These are phyloP conservation scores for Mycena olivaceomarginata DNA, from an alignment of 768 basidiomycete species.

Conservation along the genomic window DNA sequence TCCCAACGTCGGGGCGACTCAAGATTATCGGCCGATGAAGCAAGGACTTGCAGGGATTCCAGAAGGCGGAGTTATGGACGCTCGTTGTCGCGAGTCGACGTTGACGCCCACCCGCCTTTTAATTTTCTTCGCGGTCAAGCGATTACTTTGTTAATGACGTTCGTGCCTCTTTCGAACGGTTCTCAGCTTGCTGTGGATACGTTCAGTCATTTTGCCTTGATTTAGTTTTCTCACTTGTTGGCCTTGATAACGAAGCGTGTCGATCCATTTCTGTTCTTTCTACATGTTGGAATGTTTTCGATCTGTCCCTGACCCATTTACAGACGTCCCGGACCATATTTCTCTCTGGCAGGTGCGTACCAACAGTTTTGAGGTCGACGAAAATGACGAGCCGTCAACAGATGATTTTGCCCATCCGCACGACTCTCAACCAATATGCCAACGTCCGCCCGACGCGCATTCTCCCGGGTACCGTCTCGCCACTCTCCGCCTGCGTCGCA, in stretches of 20 bases:
- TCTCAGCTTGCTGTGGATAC: too few species aligned
- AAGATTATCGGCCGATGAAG: too few species aligned
- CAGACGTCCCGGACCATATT: slow-evolving; percentile 71
- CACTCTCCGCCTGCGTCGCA: slow-evolving; percentile 63
- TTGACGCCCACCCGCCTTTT: too few species aligned
- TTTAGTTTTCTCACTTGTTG: too few species aligned
- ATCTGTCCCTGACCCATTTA: slow-evolving; percentile 1
- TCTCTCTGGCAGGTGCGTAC: slow-evolving; percentile 68
- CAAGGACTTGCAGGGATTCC: too few species aligned
- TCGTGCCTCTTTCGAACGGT: too few species aligned
- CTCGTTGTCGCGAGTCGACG: too few species aligned
- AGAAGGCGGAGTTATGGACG: too few species aligned
- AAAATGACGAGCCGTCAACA: background rate
- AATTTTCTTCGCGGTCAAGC: too few species aligned
- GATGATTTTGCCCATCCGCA: slow-evolving; percentile 67
- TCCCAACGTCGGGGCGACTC: too few species aligned
- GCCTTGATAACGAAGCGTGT: background rate
- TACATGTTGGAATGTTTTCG: background rate
- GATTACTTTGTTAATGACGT: too few species aligned
- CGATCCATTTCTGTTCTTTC: background rate
- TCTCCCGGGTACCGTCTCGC: slow-evolving; percentile 67
- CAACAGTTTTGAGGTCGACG: background rate
- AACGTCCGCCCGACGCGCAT: slow-evolving; percentile 70
- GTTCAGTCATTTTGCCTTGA: too few species aligned
- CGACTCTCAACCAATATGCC: slow-evolving; percentile 71